Evolutionary conservation across 768 basidiomycete species (phyloP).

Genomic region (Coprinopsis cinerea): DNA sequence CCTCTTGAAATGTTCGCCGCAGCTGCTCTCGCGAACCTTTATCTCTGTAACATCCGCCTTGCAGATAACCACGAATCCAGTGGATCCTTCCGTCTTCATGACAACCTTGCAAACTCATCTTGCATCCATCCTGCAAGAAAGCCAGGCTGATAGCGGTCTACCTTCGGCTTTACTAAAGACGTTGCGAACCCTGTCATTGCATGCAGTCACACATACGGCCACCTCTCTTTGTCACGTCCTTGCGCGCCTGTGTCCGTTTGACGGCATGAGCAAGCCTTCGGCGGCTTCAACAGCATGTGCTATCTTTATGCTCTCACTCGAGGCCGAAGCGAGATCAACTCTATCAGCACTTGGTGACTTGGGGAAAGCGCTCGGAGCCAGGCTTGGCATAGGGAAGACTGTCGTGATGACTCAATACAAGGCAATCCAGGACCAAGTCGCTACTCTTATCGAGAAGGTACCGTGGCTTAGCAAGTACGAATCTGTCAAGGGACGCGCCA

Average conservation of each 20-base stretch:
- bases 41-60: constrained; percentile 47
- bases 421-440: constrained; percentile 52
- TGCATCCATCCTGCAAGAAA: constrained; percentile 27
- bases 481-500: constrained; percentile 47
- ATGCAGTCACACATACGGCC: constrained; percentile 38
- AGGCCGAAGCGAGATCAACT: constrained; percentile 53
- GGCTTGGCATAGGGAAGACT: constrained; percentile 43
- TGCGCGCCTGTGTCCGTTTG: constrained; percentile 25
- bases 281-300: constrained; percentile 57
- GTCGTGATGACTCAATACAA: constrained; percentile 69
- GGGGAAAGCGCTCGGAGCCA: constrained; percentile 47
- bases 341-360: constrained; percentile 52
- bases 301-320: constrained; percentile 61
- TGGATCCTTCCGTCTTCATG: constrained; percentile 58
- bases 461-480: constrained; percentile 68
- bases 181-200: constrained; percentile 36
- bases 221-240: constrained; percentile 39
- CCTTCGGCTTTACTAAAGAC: constrained; percentile 30
- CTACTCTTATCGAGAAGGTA: constrained; percentile 54
- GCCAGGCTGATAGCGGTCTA: constrained; percentile 26
- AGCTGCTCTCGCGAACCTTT: constrained; percentile 51
- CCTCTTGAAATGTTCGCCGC: constrained; percentile 48
- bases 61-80: constrained; percentile 43
- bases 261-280: constrained; percentile 30
- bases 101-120: constrained; percentile 51